Evolutionary conservation across 441 rosid species (phyloP).

Genomic region (Bruguiera hainesii): DNA sequence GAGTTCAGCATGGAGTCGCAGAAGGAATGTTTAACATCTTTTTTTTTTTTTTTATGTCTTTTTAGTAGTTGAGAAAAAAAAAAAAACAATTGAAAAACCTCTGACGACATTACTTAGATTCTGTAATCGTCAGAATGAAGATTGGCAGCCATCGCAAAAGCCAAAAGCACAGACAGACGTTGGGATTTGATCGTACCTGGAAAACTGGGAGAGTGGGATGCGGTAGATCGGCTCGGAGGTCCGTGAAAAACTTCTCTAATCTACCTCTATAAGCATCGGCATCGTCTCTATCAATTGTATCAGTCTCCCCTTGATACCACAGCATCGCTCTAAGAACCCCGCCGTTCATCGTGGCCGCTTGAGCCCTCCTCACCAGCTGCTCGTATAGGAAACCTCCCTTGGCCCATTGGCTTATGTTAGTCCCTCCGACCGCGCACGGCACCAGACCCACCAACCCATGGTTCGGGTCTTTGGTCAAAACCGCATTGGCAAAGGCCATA

Average conservation of each 20-base stretch:
- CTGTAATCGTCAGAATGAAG: too few species aligned
- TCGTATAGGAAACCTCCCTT: constrained; percentile 56
- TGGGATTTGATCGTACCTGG: constrained; percentile 37
- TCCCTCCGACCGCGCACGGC: constrained; percentile 86
- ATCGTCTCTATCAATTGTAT: constrained; percentile 43
- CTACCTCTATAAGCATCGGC: constrained; percentile 48
- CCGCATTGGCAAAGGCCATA: constrained; percentile 72
- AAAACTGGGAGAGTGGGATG: constrained; percentile 59
- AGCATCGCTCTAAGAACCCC: constrained; percentile 53
- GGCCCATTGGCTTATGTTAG: constrained; percentile 62
- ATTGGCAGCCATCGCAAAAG: not conserved
- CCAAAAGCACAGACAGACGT: not conserved
- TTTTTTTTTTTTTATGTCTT: too few species aligned
- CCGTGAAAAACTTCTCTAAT: constrained; percentile 45
- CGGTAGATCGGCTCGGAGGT: constrained; percentile 57
- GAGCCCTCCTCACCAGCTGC: constrained; percentile 47
- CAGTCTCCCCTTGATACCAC: constrained; percentile 93
- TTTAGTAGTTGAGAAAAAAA: too few species aligned
- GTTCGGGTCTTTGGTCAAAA: constrained; percentile 35
- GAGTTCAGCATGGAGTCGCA: too few species aligned
- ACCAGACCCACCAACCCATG: constrained; percentile 63
- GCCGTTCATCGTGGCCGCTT: constrained; percentile 37
- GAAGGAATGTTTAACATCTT: too few species aligned
- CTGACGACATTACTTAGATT: too few species aligned
- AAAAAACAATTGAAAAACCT: too few species aligned